Evolutionary conservation across 2,329 filamentous ascomycete species (phyloP).

Genomic region (Penicillium thymicola): DNA sequence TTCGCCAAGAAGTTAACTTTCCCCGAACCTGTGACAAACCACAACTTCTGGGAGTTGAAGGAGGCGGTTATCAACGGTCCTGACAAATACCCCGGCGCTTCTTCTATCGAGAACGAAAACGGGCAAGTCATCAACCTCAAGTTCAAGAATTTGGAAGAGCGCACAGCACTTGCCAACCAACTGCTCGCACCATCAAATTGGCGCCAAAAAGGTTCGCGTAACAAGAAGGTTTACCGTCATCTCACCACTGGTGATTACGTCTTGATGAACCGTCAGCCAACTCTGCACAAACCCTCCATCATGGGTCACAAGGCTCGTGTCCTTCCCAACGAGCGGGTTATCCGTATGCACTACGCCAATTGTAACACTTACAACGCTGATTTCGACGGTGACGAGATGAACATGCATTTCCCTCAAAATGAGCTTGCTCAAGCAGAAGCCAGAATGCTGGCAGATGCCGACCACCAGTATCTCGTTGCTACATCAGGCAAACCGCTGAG

Average conservation of each 20-base stretch:
- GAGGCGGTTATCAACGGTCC: constrained; percentile 94
- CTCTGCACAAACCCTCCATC: constrained; percentile 96
- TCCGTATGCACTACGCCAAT: constrained; percentile 99
- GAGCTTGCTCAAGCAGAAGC: constrained; percentile 92
- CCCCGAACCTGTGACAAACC: constrained; percentile 93
- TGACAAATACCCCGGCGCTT: constrained; percentile 89
- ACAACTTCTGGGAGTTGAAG: constrained; percentile 94
- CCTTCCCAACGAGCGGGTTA: constrained; percentile 89
- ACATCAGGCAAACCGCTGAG: constrained; percentile 90
- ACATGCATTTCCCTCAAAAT: constrained; percentile 99
- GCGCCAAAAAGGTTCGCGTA: constrained; percentile 69
- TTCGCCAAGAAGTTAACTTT: constrained; percentile 96
- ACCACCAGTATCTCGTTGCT: constrained; percentile 93
- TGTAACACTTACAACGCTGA: constrained; percentile 99
- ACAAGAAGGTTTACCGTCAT: constrained; percentile 96
- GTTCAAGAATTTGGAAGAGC: constrained; percentile 83
- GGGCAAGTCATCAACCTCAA: constrained; percentile 85
- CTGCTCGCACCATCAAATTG: constrained; percentile 79
- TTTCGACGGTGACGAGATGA: constrained; percentile 99
- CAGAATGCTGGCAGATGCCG: constrained; percentile 88
- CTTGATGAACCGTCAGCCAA: constrained; percentile 97
- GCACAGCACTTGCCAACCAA: constrained; percentile 86
- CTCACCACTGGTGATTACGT: constrained; percentile 96
- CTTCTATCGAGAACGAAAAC: constrained; percentile 92
- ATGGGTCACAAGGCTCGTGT: constrained; percentile 96